These are phyloP conservation scores for Thamnidium elegans DNA, from an alignment of 192 early-diverging fungal species.

Conservation along the genomic window DNA sequence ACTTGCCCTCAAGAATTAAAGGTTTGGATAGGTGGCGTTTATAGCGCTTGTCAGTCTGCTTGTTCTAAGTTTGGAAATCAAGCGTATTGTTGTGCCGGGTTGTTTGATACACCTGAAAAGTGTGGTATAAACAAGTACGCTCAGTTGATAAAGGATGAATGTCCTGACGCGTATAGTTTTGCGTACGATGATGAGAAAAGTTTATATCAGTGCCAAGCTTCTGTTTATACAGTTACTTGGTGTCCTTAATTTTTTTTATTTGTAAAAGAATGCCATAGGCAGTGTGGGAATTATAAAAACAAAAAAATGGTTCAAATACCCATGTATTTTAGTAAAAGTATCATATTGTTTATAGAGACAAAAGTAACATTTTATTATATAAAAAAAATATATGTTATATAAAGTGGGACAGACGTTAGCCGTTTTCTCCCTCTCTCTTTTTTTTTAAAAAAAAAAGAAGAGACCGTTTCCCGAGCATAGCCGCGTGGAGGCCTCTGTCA, in stretches of 20 bases:
- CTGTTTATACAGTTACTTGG: conserved; percentile 23
- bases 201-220: conserved; percentile 21
- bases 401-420: too few relatives aligned
- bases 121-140: conserved; percentile 21
- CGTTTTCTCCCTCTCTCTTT: too few relatives aligned
- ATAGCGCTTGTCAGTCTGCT: conserved; percentile 25
- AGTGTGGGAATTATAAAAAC: too few relatives aligned
- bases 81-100: conserved; percentile 30
- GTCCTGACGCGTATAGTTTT: conserved; percentile 33
- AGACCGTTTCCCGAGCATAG: too few relatives aligned
- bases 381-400: too few relatives aligned
- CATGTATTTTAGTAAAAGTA: too few relatives aligned
- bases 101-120: conserved; percentile 8
- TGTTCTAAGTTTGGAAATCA: conserved; percentile 17
- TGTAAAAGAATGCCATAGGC: too few relatives aligned
- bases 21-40: background rate
- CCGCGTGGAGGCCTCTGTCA: too few relatives aligned
- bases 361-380: too few relatives aligned
- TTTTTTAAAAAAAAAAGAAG: too few relatives aligned
- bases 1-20: conserved; percentile 24
- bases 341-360: too few relatives aligned
- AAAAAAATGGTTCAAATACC: too few relatives aligned
- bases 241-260: conserved; percentile 19
- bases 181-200: conserved; percentile 32
- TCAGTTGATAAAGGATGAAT: conserved; percentile 16